These are phyloP conservation scores for Vanrija pseudolonga DNA, from an alignment of 1,284 basidiomycete genomes.

Conservation along the genomic window DNA sequence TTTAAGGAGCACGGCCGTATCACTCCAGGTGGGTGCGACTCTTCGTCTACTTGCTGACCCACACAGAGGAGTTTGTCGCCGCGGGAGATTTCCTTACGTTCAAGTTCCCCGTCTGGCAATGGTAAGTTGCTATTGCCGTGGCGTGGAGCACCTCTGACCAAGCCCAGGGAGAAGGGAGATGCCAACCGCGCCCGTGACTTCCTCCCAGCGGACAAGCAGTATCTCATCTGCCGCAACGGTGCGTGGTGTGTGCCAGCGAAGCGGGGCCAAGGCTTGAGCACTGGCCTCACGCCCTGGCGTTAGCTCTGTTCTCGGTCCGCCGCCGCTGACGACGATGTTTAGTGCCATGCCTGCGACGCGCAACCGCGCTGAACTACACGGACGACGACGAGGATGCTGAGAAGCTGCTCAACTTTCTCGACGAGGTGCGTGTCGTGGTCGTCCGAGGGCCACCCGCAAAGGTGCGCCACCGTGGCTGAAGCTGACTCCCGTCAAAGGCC, in stretches of 20 bases:
- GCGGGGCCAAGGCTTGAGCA: neutral
- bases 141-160: neutral
- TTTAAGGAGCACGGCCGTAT: conserved; percentile 98
- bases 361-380: conserved; percentile 85
- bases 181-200: conserved; percentile 80
- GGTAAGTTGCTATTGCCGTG: conserved; percentile 56
- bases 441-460: neutral
- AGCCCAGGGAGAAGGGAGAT: conserved; percentile 79
- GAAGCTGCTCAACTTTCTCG: conserved; percentile 62
- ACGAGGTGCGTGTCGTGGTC: conserved; percentile 36
- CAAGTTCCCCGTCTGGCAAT: conserved; percentile 94
- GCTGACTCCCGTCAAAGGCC: conserved; percentile 22
- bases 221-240: conserved; percentile 82
- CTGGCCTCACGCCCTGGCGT: neutral
- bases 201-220: conserved; percentile 91
- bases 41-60: neutral
- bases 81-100: conserved; percentile 91
- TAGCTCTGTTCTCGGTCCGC: neutral
- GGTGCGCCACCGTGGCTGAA: neutral
- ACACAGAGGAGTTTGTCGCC: conserved; percentile 86
- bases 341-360: conserved; percentile 87
- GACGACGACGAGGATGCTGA: conserved; percentile 93
- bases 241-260: conserved; percentile 30
- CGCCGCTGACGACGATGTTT: neutral
- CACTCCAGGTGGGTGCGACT: conserved; percentile 71